Conservation (phyloP, 164 flowering plant genomes). For the Annona squamosa region DNA sequence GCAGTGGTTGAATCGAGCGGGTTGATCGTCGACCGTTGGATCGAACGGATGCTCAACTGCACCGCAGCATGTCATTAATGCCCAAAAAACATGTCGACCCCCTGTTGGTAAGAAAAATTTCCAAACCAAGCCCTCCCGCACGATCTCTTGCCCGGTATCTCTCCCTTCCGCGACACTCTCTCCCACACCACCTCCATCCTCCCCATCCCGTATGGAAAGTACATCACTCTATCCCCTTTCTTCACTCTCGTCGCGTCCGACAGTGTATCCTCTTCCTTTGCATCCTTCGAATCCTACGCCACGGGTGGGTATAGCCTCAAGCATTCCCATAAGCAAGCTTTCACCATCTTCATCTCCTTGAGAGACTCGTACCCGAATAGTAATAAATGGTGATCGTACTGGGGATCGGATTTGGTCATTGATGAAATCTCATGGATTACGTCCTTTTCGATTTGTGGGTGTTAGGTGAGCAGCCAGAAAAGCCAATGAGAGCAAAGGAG, state of each 20-base stretch:
- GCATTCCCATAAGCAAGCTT: constrained; percentile 56
- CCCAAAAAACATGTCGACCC: too few relatives aligned
- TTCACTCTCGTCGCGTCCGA: constrained; percentile 57
- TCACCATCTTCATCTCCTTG: constrained; percentile 40
- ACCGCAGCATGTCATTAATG: too few relatives aligned
- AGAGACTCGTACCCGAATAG: constrained; percentile 27
- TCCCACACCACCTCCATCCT: constrained; percentile 76
- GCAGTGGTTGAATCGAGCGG: too few relatives aligned
- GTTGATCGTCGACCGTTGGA: too few relatives aligned
- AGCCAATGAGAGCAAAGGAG: constrained; percentile 81
- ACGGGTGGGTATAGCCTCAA: constrained; percentile 80
- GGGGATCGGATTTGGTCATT: not conserved
- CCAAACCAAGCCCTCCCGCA: too few relatives aligned
- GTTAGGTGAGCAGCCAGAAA: constrained; percentile 23
- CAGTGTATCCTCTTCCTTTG: constrained; percentile 32
- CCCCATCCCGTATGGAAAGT: constrained; percentile 79
- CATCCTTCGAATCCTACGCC: constrained; percentile 78
- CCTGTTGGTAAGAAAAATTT: too few relatives aligned
- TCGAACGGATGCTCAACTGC: too few relatives aligned
- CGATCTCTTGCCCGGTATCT: too few relatives aligned
- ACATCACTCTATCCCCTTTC: constrained; percentile 56
- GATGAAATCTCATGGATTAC: constrained; percentile 20
- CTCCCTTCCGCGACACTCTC: constrained; percentile 8
- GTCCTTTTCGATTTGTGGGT: constrained; percentile 17
- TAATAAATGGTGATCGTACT: not conserved